Percentiles rank a stretch among this genome's conserved stretches.
Conservation (phyloP, 1,284 basidiomycete genomes). For the Fomitiporia mediterranea region DNA sequence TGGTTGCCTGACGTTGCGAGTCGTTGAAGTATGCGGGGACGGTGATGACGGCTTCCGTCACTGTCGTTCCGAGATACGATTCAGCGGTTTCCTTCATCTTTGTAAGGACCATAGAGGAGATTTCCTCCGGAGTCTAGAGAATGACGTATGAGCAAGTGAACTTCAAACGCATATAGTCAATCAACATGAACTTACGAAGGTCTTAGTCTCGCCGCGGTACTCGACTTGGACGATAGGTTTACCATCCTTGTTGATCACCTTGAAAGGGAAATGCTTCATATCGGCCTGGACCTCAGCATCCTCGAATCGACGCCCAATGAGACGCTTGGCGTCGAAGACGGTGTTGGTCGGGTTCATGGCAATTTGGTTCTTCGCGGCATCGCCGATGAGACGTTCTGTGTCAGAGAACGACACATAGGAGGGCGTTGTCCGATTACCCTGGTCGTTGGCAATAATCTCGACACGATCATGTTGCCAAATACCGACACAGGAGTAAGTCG, state of each 20-base stretch:
- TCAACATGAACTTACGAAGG: slow-evolving; percentile 66
- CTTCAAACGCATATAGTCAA: slow-evolving; percentile 1
- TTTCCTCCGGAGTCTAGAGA: slow-evolving; percentile 84
- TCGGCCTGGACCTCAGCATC: slow-evolving; percentile 92
- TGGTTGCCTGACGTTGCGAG: slow-evolving; percentile 93
- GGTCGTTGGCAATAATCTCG: slow-evolving; percentile 97
- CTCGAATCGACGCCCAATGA: slow-evolving; percentile 82
- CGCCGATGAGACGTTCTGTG: slow-evolving; percentile 90
- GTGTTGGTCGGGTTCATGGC: slow-evolving; percentile 83
- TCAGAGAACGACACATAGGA: slow-evolving; percentile 94
- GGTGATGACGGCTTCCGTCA: slow-evolving; percentile 90
- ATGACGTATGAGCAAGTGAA: slow-evolving; percentile 19
- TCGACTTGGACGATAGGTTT: slow-evolving; percentile 90
- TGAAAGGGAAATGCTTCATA: slow-evolving; percentile 96
- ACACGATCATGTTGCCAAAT: slow-evolving; percentile 99
- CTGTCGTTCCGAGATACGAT: slow-evolving; percentile 84
- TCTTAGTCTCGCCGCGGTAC: slow-evolving; percentile 89
- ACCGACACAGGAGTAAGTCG: slow-evolving; percentile 75
- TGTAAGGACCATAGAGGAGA: slow-evolving; percentile 94
- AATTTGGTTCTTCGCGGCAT: slow-evolving; percentile 95
- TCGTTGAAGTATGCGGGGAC: slow-evolving; percentile 99
- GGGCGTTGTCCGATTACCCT: slow-evolving; percentile 95
- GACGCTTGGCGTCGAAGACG: slow-evolving; percentile 87
- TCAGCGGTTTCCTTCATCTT: slow-evolving; percentile 99
- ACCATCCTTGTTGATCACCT: slow-evolving; percentile 72